These are phyloP conservation scores for Lagenidium giganteum DNA, from an alignment of 352 stramenopile species.

Conservation along the genomic window DNA sequence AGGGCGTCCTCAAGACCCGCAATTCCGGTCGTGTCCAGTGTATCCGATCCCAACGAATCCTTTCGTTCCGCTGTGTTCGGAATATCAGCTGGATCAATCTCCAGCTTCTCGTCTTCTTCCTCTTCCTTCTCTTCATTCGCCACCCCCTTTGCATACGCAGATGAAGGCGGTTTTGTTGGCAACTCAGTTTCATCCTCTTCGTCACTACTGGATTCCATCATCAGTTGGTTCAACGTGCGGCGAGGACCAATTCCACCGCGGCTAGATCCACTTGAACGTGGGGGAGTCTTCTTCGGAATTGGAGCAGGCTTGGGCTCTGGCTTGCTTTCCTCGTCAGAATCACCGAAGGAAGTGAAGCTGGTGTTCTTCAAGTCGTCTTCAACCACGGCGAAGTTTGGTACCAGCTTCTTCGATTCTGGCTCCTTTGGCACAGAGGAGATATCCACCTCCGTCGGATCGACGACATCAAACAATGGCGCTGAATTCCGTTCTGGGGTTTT, in stretches of 20 bases:
- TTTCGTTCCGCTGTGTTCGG: too few relatives aligned
- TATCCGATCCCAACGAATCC: slow-evolving; percentile 81
- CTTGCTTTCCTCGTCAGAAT: slow-evolving; percentile 81
- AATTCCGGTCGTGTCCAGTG: slow-evolving; percentile 74
- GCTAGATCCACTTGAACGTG: slow-evolving; percentile 29
- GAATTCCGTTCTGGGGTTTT: not conserved
- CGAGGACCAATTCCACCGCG: slow-evolving; percentile 60
- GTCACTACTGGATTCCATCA: slow-evolving; percentile 79
- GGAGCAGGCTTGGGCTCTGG: slow-evolving; percentile 55
- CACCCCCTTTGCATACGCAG: slow-evolving; percentile 24
- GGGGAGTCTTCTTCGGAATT: slow-evolving; percentile 27
- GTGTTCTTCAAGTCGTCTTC: slow-evolving; percentile 50
- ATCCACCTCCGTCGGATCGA: slow-evolving; percentile 18
- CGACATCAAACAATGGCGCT: too few relatives aligned
- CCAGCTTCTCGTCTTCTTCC: slow-evolving; percentile 40
- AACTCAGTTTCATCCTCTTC: slow-evolving; percentile 46
- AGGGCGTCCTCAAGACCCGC: slow-evolving; percentile 60
- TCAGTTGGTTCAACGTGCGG: slow-evolving; percentile 63
- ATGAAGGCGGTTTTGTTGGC: slow-evolving; percentile 45
- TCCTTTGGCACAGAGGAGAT: slow-evolving; percentile 6
- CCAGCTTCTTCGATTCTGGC: slow-evolving; percentile 30
- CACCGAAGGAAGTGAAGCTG: slow-evolving; percentile 83
- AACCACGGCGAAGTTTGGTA: slow-evolving; percentile 72
- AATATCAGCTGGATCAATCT: slow-evolving; percentile 12
- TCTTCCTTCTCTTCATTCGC: slow-evolving; percentile 29